Evolutionary conservation across 495 filamentous ascomycete species (phyloP), one percentile per base, ranked within the genome.

Genomic region (Aspergillus indologenus): DNA sequence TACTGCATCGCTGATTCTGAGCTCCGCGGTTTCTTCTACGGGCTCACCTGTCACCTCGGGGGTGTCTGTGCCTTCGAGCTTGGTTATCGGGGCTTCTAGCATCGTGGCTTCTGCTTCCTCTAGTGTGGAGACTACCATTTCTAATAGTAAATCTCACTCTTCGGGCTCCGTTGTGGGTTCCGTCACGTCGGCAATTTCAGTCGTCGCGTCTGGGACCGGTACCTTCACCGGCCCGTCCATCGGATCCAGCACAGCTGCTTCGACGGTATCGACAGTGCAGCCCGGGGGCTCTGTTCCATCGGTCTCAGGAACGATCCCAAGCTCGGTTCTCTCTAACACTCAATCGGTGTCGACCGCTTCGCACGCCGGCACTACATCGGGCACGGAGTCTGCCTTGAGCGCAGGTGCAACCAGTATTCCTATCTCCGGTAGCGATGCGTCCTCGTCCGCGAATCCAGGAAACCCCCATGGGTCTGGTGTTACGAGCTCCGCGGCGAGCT

Each of bases 341-440:
- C 54, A 47, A 17, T 40, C 40, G 17, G 51, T 53, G 14, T 46
- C 58, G 2, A 55, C 51, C 14, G 48, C 49, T n/a, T 45, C 49
- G 31, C 43, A n/a, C 40, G 18, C 24, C 8, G 19, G 17, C 31
- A 50, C 42, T 1, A 18, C 11, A n/a, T 51, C 51, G 3, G 43
- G 48, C 43, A 11, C 53, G 19, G 45, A 23, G 24, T 22, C 29
- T 21, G 18, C 29, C 0, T 46, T 43, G 6, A 31, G 47, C 17
- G 18, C 48, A 2, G 15, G 19, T 47, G 12, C 45, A 11, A 22
- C 15, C 18, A 23, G n/a, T 22, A 20, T 22, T 15, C 7, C 19
- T 2, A 6, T 26, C 14, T 31, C 48, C 19, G 11, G 12, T 24
- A 23, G 18, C 21, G 20, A 2, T 50, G 31, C 47, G 40, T 18